Conservation (phyloP, 2,329 filamentous ascomycete species). For the Sporothrix humicola region DNA sequence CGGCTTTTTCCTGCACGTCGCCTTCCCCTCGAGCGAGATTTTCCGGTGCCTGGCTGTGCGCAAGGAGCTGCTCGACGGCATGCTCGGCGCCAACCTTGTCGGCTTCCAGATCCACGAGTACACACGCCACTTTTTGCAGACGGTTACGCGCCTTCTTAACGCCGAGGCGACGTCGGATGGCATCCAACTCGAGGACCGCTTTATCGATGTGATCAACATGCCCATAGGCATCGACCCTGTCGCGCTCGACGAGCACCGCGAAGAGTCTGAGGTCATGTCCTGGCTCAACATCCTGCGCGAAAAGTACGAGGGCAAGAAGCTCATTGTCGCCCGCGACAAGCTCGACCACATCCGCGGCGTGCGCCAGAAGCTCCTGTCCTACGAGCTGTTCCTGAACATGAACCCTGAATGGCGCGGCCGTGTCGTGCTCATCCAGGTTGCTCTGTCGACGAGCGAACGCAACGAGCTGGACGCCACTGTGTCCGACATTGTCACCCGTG, state of each 20-base stretch:
- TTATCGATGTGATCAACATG: conserved; percentile 83
- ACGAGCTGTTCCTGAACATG: conserved; percentile 91
- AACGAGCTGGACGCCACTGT: conserved; percentile 85
- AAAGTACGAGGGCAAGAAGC: conserved; percentile 82
- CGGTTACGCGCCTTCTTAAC: conserved; percentile 87
- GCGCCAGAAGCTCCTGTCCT: conserved; percentile 88
- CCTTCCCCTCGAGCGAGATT: conserved; percentile 94
- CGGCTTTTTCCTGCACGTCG: conserved; percentile 92
- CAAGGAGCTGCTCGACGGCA: conserved; percentile 85
- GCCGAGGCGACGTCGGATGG: conserved; percentile 89
- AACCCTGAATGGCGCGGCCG: conserved; percentile 88
- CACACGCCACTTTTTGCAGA: conserved; percentile 91
- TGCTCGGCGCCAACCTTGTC: conserved; percentile 89
- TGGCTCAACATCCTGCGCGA: conserved; percentile 84
- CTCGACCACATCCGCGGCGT: conserved; percentile 91
- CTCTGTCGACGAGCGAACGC: conserved; percentile 87
- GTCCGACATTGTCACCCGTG: conserved; percentile 90
- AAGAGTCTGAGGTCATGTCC: conserved; percentile 72
- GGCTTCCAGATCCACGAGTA: conserved; percentile 96
- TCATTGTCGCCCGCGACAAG: conserved; percentile 94
- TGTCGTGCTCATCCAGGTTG: conserved; percentile 91
- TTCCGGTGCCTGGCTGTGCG: conserved; percentile 90
- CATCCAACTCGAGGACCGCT: conserved; percentile 88
- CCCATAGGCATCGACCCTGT: conserved; percentile 91
- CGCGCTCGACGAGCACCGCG: conserved; percentile 72